Evolutionary conservation across 140 eudicot species (phyloP), one percentile per base, ranked within the genome.

Genomic region (Anethum foeniculum): DNA sequence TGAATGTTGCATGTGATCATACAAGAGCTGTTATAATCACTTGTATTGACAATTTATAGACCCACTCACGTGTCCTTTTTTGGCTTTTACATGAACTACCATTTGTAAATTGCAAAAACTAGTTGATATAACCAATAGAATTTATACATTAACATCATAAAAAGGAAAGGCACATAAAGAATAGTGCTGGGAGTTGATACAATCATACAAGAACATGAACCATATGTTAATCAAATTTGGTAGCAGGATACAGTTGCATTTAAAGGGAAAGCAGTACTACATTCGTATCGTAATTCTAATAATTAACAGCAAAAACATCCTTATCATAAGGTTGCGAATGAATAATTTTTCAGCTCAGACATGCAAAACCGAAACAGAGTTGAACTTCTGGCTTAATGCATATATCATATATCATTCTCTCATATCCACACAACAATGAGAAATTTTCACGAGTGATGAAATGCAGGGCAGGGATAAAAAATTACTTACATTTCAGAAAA

Each of bases 1-100:
- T 91, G 97, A 91, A 86, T 83, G 87, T 85, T 86, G 88, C 97
- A 89, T 88, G 97, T 91, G 97, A 91, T 69, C 77, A 69, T 71
- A 82, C 54, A 82, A 71, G 82, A 80, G 80, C 85, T 82, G 90
- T 84, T 84, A 43, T 76, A 58, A 84, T 87, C 90, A 81, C 60
- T 81, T 76, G 71, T 72, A 51, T 78, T 41, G 43, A 52, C 79
- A 78, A 72, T 76, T 80, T 86, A 81, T 84, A 83, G 93, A 89
- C 97, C 89, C 94, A 89, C 92, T 91, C 97, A 92, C 91, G 86
- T 90, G 93, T 83, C 79, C 72, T 81, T 80, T 86, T 87, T 90
- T 84, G 87, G 87, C 82, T 32, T 73, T 82, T 80, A 41, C 69
- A 82, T 30, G 77, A 83, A 52, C 41, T 43, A 62, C 54, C 47